Evolutionary conservation across 2,329 filamentous ascomycete species (phyloP).

Genomic region (Pezicula neosporulosa): DNA sequence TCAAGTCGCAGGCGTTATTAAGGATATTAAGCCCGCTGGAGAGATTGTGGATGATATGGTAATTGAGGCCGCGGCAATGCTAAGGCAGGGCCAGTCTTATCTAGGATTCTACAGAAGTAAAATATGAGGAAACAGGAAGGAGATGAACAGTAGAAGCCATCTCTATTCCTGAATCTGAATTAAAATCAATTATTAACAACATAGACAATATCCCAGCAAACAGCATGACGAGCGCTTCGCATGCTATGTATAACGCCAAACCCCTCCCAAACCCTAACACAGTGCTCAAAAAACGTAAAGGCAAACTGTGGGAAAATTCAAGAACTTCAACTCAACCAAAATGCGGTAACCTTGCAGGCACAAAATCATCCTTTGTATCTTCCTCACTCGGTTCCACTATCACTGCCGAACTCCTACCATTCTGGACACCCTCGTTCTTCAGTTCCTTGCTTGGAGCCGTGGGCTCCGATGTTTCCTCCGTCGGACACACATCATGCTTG

Average conservation of each 20-base stretch:
- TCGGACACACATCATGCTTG: slow-evolving; percentile 15
- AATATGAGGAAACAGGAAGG: background rate
- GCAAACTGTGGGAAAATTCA: background rate
- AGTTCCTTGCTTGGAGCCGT: slow-evolving; percentile 23
- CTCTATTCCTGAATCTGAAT: background rate
- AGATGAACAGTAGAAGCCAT: background rate
- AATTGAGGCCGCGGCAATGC: slow-evolving; percentile 63
- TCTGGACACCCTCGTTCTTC: slow-evolving; percentile 18
- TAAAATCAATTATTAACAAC: background rate
- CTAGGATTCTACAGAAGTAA: slow-evolving; percentile 31
- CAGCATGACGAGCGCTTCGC: slow-evolving; percentile 31
- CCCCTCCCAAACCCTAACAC: slow-evolving; percentile 1
- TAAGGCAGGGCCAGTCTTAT: slow-evolving; percentile 61
- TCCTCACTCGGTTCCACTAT: slow-evolving; percentile 15
- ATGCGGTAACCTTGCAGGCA: slow-evolving; percentile 58
- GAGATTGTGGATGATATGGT: slow-evolving; percentile 94
- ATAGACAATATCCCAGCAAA: slow-evolving; percentile 2
- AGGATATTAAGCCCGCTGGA: slow-evolving; percentile 73
- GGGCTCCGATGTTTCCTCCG: slow-evolving; percentile 17
- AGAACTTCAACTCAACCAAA: slow-evolving; percentile 31
- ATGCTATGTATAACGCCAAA: slow-evolving; percentile 23
- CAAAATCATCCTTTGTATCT: slow-evolving; percentile 36
- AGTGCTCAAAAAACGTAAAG: background rate
- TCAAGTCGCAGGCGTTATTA: slow-evolving; percentile 79
- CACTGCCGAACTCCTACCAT: background rate